These are phyloP conservation scores for Vaccinium macrocarpon DNA, from an alignment of 148 eudicot genomes.

Conservation along the genomic window DNA sequence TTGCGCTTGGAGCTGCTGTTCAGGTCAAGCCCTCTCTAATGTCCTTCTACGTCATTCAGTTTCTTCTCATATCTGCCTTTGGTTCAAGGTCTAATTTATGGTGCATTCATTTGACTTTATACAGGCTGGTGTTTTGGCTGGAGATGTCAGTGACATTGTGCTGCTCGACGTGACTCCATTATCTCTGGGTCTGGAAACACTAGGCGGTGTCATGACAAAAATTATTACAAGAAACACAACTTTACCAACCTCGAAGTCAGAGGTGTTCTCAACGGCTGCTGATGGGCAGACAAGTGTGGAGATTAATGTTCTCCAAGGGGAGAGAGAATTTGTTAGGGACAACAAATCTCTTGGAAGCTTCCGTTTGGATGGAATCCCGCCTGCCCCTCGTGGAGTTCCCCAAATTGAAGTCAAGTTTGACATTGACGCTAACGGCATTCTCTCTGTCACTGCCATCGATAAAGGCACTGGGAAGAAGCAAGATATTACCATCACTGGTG, in stretches of 20 bases:
- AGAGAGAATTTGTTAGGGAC: conserved; percentile 90
- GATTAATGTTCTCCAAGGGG: conserved; percentile 92
- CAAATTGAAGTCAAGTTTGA: conserved; percentile 96
- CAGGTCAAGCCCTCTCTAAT: conserved; percentile 42
- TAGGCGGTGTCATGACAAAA: conserved; percentile 99
- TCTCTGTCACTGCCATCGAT: conserved; percentile 80
- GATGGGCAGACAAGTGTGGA: conserved; percentile 98
- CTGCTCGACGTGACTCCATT: conserved; percentile 84
- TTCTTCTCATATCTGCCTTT: background rate
- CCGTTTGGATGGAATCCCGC: conserved; percentile 94
- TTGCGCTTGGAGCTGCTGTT: conserved; percentile 99
- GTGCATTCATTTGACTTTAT: background rate
- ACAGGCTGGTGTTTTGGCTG: conserved; percentile 91
- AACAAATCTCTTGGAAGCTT: conserved; percentile 95
- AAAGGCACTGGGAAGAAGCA: conserved; percentile 96
- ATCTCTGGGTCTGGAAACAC: conserved; percentile 89
- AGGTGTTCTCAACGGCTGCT: conserved; percentile 96
- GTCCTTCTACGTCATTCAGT: background rate
- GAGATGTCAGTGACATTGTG: conserved; percentile 89
- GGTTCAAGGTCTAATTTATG: background rate
- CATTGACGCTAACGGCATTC: conserved; percentile 90
- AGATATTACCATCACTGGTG: conserved; percentile 94
- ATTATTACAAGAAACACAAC: conserved; percentile 91
- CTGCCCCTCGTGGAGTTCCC: conserved; percentile 92
- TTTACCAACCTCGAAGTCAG: conserved; percentile 89